These are phyloP conservation scores for Torulaspora microellipsoides DNA, from an alignment of 805 yeast genomes.

Conservation along the genomic window DNA sequence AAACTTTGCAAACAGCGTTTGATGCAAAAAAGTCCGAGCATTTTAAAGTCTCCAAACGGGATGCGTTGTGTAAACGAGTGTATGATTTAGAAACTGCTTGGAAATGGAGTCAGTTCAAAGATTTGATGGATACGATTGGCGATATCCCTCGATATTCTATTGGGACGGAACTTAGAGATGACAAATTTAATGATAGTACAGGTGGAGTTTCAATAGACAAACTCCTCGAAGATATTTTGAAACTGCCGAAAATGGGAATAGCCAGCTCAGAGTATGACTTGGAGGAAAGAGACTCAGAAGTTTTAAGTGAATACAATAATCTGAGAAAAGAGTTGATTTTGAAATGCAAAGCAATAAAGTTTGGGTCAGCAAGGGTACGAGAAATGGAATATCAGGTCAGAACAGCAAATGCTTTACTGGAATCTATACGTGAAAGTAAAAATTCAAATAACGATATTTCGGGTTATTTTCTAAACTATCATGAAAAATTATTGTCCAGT, in stretches of 20 bases:
- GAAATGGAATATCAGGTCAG: slow-evolving; percentile 7
- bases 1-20: not conserved
- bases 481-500: slow-evolving; percentile 6
- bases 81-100: slow-evolving; percentile 18
- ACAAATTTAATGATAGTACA: slow-evolving; percentile 2
- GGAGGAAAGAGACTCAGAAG: slow-evolving; percentile 10
- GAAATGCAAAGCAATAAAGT: slow-evolving; percentile 19
- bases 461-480: slow-evolving; percentile 15
- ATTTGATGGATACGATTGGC: slow-evolving; percentile 21
- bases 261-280: slow-evolving; percentile 8
- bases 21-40: not conserved
- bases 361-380: slow-evolving; percentile 10
- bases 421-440: slow-evolving; percentile 8
- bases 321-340: slow-evolving; percentile 18
- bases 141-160: slow-evolving; percentile 25
- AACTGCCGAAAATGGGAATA: slow-evolving; percentile 25
- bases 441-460: slow-evolving; percentile 1
- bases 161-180: slow-evolving; percentile 18
- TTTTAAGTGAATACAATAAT: slow-evolving; percentile 24
- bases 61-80: slow-evolving; percentile 16
- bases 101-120: slow-evolving; percentile 15
- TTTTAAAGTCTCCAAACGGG: slow-evolving; percentile 7
- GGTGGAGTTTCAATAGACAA: slow-evolving; percentile 16
- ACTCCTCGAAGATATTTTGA: slow-evolving; percentile 20
- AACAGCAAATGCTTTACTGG: slow-evolving; percentile 7